Evolutionary conservation across 2,329 filamentous ascomycete genomes (phyloP), one percentile per base, ranked within the genome.

Genomic region (Paramyrothecium sp.): DNA sequence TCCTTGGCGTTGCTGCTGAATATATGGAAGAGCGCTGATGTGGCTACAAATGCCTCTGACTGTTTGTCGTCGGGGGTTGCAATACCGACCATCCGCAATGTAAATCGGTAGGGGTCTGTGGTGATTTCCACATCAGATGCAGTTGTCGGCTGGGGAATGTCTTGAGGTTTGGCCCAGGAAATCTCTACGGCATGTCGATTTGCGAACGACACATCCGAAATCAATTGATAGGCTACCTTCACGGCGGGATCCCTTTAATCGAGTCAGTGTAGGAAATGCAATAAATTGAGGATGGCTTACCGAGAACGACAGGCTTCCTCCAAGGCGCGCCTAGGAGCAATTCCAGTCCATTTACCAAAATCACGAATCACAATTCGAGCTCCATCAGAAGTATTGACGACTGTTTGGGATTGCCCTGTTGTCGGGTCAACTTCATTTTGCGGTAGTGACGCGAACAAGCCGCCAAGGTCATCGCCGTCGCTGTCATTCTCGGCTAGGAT

Each of bases 271-370:
- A 38, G 11, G 38, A 26, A 30, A 21, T 3, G 30, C 20, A 1
- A 54, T 20, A 1, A 54, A 17, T 11, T 38, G 20, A 10, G 19
- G 46, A 11, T 20, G 26, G 66, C 71, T 63, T 72, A 89, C 89
- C 89, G 89, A 61, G 92, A 85, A 65, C 89, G 88, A 70, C 93
- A 96, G n/a, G 91, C 85, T 71, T 97, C 93, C 71, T 97, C 92
- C 13, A 98, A 75, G 26, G 91, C 81, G 62, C 89, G 83, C 60
- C 86, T 84, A 17, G 94, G 93, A 64, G 79, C 90, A 30, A 96
- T 74, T 8, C 94, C 93, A 16, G 84, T 84, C 78, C 87, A 88
- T 71, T 91, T 92, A 2, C 91, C 92, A 79, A 98, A 97, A 66
- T 97, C 89, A 48, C 90, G 82, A 52, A 96, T 82, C 1, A 78